Evolutionary conservation across 2,329 filamentous ascomycete genomes (phyloP), one percentile per base, ranked within the genome.

Genomic region (Colletotrichum aenigma): DNA sequence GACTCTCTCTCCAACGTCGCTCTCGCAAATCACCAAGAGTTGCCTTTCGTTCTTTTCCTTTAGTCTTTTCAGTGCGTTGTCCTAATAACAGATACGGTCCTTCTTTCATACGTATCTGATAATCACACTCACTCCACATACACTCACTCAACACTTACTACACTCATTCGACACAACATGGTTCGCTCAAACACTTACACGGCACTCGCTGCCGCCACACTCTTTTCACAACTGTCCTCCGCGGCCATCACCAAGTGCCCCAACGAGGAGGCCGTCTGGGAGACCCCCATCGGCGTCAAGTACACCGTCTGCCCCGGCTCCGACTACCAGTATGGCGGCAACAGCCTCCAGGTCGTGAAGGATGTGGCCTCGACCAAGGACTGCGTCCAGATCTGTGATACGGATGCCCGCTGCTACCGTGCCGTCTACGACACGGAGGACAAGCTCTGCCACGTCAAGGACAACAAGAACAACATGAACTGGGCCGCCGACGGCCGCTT

Each of bases 231-330:
- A 28, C 62, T 76, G 15, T 64, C 65, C n/a, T 64, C 67, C 26
- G 76, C 74, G 6, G 70, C 71, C 66, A 73, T 76, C 55, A 76
- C 75, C 18, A 52, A 48, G 21, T 77, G 76, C 21, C 76, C 74
- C 18, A 74, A 60, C 34, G 61, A 74, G 5, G 74, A 77, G 38
- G 38, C 30, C 43, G 66, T 71, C 9, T 77, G 64, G 76, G 66
- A 58, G 18, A 62, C 70, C 3, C 70, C 74, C 48, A 64, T 71
- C 12, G 76, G 74, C 48, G 66, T 65, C 38, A 70, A 77, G 52
- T 77, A 76, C 30, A 76, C 70, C 64, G 58, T 74, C 70, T 77
- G 76, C 58, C 66, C 75, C 38, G 75, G 75, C 32, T 71, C 74
- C 38, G 70, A 77, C 67, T 77, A 76, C 60, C 70, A 70, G 62